A percentile compares a stretch with the other conserved stretches of the same genome.
These are phyloP conservation scores for Pogostemon cablin DNA, from an alignment of 257 asterid genomes.

Conservation along the genomic window DNA sequence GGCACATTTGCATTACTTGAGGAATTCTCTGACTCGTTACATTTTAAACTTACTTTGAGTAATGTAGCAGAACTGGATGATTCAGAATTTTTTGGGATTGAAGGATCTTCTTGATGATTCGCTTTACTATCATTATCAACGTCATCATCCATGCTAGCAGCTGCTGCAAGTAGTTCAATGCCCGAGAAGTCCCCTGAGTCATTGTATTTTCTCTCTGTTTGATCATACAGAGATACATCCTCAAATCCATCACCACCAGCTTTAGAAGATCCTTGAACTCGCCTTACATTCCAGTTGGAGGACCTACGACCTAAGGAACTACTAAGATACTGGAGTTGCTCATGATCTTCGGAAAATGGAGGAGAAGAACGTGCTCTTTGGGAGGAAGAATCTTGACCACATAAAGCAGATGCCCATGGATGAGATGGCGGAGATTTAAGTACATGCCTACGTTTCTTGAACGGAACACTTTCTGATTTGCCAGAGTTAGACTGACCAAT, in stretches of 20 bases:
- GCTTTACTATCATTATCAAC: conserved; percentile 36
- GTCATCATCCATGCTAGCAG: conserved; percentile 62
- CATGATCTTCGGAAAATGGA: conserved; percentile 47
- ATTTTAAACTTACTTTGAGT: conserved; percentile 27
- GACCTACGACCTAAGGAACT: conserved; percentile 45
- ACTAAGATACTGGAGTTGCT: conserved; percentile 40
- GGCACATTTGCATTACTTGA: conserved; percentile 26
- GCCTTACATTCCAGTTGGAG: conserved; percentile 36
- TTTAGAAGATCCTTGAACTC: conserved; percentile 34
- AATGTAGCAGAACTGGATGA: conserved; percentile 32
- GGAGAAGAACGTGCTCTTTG: conserved; percentile 42
- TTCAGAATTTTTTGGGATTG: conserved; percentile 39
- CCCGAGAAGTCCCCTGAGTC: conserved; percentile 72
- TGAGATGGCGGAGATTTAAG: conserved; percentile 50
- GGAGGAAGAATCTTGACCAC: conserved; percentile 39
- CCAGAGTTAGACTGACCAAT: conserved; percentile 44
- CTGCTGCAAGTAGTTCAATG: conserved; percentile 82
- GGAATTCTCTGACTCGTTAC: conserved; percentile 34
- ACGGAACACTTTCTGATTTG: conserved; percentile 54
- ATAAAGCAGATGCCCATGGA: conserved; percentile 35
- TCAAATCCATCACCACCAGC: conserved; percentile 32
- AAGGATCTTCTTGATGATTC: conserved; percentile 42
- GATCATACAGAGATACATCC: conserved; percentile 33
- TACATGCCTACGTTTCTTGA: conserved; percentile 68
- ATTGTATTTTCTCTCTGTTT: conserved; percentile 31